phyloP scores from a whole-genome alignment of 2,329 filamentous ascomycete genomes.

The Cladophialophora exuberans region DNA sequence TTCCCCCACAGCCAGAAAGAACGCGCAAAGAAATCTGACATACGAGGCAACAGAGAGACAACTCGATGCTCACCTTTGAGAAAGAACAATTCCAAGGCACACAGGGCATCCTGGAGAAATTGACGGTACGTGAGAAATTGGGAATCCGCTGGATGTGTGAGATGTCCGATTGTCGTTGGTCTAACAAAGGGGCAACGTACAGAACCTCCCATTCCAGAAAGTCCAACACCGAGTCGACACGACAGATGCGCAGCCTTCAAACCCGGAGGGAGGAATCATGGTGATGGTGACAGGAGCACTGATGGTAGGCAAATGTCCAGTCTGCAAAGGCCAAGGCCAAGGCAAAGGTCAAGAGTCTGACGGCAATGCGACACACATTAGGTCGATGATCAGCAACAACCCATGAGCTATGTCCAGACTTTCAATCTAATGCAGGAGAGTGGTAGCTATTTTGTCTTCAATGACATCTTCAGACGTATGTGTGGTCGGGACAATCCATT shows the following conservation, averaged over 20 bases:
- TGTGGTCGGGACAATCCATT: background rate
- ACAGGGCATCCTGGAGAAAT: constrained; percentile 74
- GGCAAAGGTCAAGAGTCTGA: background rate
- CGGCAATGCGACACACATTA: constrained; percentile 41
- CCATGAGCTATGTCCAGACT: constrained; percentile 87
- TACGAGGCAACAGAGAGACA: constrained; percentile 62
- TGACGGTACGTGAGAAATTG: constrained; percentile 62
- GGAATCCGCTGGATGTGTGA: background rate
- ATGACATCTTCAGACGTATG: constrained; percentile 73
- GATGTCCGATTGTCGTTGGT: background rate
- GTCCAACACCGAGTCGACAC: constrained; percentile 78
- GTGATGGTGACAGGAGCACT: constrained; percentile 89
- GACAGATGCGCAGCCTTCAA: constrained; percentile 80
- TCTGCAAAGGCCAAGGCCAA: background rate
- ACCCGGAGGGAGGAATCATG: constrained; percentile 67
- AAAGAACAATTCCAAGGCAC: constrained; percentile 67
- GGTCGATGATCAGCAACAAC: constrained; percentile 83
- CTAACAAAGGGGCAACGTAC: constrained; percentile 22
- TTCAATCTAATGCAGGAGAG: constrained; percentile 80
- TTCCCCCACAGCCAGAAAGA: constrained; percentile 5
- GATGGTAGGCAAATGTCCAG: constrained; percentile 63
- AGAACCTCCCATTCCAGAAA: constrained; percentile 79
- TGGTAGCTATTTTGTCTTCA: constrained; percentile 82
- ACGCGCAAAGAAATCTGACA: constrained; percentile 3
- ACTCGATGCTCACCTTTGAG: constrained; percentile 96